Evolutionary conservation across 768 basidiomycete genomes (phyloP).

Genomic region (Lyophyllum semitale): DNA sequence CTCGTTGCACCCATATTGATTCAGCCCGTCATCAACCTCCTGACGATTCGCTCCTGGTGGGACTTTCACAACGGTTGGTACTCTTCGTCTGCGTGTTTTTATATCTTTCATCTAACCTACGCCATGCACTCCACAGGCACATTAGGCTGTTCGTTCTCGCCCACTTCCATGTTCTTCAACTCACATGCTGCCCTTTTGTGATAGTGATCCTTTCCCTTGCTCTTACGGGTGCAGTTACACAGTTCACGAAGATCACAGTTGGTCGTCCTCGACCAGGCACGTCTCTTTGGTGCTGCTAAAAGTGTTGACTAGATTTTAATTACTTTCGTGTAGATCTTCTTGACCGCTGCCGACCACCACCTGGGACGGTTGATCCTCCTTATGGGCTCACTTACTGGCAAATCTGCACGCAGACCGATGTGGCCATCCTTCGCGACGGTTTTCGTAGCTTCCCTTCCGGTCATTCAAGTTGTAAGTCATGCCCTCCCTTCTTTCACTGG

Average conservation of each 20-base stretch:
- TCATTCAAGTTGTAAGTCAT: constrained; percentile 76
- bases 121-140: constrained; percentile 32
- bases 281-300: constrained; percentile 1
- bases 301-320: neutral
- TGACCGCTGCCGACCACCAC: constrained; percentile 67
- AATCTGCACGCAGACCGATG: constrained; percentile 78
- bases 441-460: constrained; percentile 94
- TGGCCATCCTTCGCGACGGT: constrained; percentile 67
- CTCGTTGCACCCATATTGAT: constrained; percentile 69
- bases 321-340: constrained; percentile 50
- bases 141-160: constrained; percentile 37
- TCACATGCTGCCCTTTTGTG: neutral
- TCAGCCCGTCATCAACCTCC: constrained; percentile 66
- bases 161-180: neutral
- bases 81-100: constrained; percentile 11
- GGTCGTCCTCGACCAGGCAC: constrained; percentile 87
- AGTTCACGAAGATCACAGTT: constrained; percentile 83
- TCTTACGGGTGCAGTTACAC: constrained; percentile 80
- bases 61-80: constrained; percentile 74
- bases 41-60: constrained; percentile 85
- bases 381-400: constrained; percentile 75
- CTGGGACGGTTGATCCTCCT: constrained; percentile 63
- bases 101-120: neutral
- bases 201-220: constrained; percentile 73
- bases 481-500: neutral